phyloP scores from a whole-genome alignment of 768 basidiomycete genomes.

The Naganishia onofrii region DNA sequence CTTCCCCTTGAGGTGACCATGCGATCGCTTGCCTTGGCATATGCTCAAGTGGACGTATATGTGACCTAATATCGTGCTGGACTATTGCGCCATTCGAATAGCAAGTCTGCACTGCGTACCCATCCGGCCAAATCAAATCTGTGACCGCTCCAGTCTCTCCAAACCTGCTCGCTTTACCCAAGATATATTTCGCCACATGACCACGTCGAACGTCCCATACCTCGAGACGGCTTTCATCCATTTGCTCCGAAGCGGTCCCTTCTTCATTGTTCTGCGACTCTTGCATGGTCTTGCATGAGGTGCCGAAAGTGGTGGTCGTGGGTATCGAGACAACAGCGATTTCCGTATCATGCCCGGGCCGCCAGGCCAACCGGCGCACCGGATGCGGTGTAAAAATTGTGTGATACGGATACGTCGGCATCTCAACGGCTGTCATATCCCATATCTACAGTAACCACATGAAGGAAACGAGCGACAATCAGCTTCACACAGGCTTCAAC shows the following conservation, averaged over 20 bases:
- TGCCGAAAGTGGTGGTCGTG: not conserved
- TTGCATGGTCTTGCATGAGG: constrained; percentile 2
- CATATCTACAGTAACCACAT: constrained; percentile 41
- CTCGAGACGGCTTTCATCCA: constrained; percentile 45
- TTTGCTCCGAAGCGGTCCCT: not conserved
- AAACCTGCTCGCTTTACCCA: constrained; percentile 32
- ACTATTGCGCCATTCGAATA: constrained; percentile 47
- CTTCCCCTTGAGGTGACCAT: constrained; percentile 45
- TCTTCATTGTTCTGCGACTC: constrained; percentile 8
- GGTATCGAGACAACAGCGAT: constrained; percentile 44
- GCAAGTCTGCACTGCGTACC: constrained; percentile 38
- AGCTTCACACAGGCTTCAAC: no score
- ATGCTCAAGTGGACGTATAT: constrained; percentile 41
- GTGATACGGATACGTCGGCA: constrained; percentile 39
- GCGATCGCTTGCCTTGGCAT: constrained; percentile 45
- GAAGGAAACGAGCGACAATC: no score
- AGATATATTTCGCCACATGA: constrained; percentile 45
- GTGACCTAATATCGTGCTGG: constrained; percentile 38
- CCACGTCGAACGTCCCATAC: constrained; percentile 50
- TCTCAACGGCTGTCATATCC: constrained; percentile 44
- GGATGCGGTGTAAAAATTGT: constrained; percentile 45
- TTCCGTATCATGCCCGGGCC: constrained; percentile 48
- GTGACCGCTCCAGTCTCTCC: constrained; percentile 34
- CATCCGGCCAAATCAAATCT: constrained; percentile 42
- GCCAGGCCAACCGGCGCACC: constrained; percentile 45